phyloP scores from a whole-genome alignment of 2,329 filamentous ascomycete genomes.

The Colletotrichum zoysiae region DNA sequence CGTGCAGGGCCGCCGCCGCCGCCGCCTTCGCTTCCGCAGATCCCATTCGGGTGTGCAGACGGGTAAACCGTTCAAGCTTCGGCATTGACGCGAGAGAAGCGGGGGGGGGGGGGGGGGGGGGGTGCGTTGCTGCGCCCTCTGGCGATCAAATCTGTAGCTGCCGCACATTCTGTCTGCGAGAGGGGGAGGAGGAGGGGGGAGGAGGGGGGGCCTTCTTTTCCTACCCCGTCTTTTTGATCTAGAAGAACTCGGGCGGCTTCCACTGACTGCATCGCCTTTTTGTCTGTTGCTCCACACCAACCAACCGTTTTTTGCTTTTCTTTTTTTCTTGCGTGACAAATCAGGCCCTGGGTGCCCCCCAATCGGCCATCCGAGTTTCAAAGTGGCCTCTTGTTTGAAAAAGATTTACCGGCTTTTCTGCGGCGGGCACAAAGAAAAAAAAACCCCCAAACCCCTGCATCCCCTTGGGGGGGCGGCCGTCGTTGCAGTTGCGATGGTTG shows the following conservation, averaged over 20 bases:
- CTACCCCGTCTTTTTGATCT: neutral
- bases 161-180: neutral
- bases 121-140: constrained; percentile 26
- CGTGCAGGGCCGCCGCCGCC: constrained; percentile 2
- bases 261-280: constrained; percentile 7
- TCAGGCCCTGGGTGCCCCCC: neutral
- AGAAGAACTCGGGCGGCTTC: constrained; percentile 1
- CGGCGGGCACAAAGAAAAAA: no score
- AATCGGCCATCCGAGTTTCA: neutral
- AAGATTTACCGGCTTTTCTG: neutral
- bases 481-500: neutral
- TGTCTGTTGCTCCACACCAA: neutral
- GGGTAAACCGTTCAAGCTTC: neutral
- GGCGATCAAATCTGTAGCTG: constrained; percentile 26
- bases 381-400: no score
- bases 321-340: neutral
- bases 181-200: no score
- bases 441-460: neutral
- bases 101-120: no score
- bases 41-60: neutral
- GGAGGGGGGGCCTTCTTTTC: neutral
- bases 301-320: no score
- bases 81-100: constrained; percentile 24
- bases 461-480: neutral
- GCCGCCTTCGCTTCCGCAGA: neutral